A percentile compares a stretch with the other conserved stretches of the same genome.
Evolutionary conservation across 371 early-diverging fungal species (phyloP).

Genomic region (Syncephalis fuscata): DNA sequence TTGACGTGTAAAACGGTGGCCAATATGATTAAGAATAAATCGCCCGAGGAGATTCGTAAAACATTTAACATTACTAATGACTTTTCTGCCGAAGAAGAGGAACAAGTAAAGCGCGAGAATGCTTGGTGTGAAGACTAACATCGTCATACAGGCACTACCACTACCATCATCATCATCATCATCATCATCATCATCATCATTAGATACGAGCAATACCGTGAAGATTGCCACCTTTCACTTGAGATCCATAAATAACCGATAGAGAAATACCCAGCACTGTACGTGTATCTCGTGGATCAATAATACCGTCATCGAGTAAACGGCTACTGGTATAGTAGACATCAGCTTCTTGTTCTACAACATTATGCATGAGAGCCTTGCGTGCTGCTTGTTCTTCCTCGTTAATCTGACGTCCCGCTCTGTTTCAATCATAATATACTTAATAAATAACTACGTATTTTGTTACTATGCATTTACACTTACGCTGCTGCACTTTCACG

Average conservation of each 20-base stretch:
- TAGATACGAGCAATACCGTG: slow-evolving; percentile 60
- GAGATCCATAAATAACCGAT: slow-evolving; percentile 31
- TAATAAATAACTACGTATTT: neutral
- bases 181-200: neutral
- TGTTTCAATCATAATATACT: slow-evolving; percentile 4
- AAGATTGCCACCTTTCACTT: slow-evolving; percentile 42
- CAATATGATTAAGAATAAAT: slow-evolving; percentile 76
- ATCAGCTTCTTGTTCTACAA: slow-evolving; percentile 49
- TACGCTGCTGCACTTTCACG: slow-evolving; percentile 46
- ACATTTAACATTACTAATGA: slow-evolving; percentile 74
- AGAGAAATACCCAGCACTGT: slow-evolving; percentile 39
- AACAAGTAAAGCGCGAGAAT: slow-evolving; percentile 38
- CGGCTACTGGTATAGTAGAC: slow-evolving; percentile 56
- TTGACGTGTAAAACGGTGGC: slow-evolving; percentile 80
- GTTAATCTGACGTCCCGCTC: slow-evolving; percentile 27
- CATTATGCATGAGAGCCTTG: slow-evolving; percentile 35
- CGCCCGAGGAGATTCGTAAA: slow-evolving; percentile 70
- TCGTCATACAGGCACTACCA: no score
- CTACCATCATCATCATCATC: no score
- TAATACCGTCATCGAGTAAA: slow-evolving; percentile 46
- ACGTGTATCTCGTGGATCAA: slow-evolving; percentile 49
- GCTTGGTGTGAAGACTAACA: slow-evolving; percentile 16
- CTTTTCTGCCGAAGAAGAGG: slow-evolving; percentile 79
- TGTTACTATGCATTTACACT: slow-evolving; percentile 2
- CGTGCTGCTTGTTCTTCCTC: slow-evolving; percentile 36